A percentile compares a stretch with the other conserved stretches of the same genome.
Evolutionary conservation across 2,329 filamentous ascomycete species (phyloP).

Genomic region (Stachybotrys echinatus): DNA sequence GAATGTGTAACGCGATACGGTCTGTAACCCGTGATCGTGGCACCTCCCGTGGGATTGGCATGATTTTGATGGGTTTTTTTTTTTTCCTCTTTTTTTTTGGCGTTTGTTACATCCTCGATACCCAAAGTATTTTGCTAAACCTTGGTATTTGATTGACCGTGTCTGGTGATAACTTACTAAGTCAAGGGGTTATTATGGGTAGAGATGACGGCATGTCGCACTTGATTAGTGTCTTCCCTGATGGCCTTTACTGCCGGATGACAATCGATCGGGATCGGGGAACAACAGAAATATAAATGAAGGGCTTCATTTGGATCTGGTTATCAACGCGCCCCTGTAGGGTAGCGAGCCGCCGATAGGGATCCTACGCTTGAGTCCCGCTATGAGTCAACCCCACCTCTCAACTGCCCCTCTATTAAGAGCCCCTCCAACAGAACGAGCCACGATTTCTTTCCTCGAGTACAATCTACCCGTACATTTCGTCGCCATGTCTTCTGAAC

Average conservation of each 20-base stretch:
- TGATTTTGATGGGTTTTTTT: too few relatives aligned
- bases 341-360: background rate
- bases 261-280: too few relatives aligned
- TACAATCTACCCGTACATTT: conserved; percentile 10
- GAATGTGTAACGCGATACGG: conserved; percentile 65
- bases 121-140: too few relatives aligned
- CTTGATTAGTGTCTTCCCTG: background rate
- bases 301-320: too few relatives aligned
- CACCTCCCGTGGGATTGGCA: too few relatives aligned
- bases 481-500: conserved; percentile 31
- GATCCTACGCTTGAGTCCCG: background rate
- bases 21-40: conserved; percentile 22
- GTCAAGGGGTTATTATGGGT: too few relatives aligned
- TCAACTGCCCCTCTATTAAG: conserved; percentile 20
- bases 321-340: too few relatives aligned
- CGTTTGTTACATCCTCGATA: too few relatives aligned
- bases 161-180: too few relatives aligned
- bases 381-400: conserved; percentile 31
- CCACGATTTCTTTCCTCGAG: conserved; percentile 18
- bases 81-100: too few relatives aligned
- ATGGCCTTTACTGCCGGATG: too few relatives aligned
- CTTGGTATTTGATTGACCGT: conserved; percentile 11
- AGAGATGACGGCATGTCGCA: background rate
- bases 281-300: too few relatives aligned
- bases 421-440: conserved; percentile 18